A percentile compares a stretch with the other conserved stretches of the same genome.
Evolutionary conservation across 192 early-diverging fungal genomes (phyloP).

Genomic region (Umbelopsis sp.): DNA sequence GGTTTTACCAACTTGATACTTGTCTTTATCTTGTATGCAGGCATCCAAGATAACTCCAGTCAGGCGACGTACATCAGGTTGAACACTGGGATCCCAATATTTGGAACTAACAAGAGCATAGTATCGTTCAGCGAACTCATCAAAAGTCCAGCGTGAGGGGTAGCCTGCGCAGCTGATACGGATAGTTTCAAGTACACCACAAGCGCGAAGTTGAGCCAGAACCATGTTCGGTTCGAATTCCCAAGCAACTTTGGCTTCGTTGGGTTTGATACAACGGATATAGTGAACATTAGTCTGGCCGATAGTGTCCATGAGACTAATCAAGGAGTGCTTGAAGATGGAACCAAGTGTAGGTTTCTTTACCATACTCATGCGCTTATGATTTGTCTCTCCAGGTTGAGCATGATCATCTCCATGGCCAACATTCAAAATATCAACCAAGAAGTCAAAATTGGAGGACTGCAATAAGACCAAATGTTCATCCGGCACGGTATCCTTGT

Average conservation of each 20-base stretch:
- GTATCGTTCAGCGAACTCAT: conserved; percentile 91
- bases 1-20: conserved; percentile 91
- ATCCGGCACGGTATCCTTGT: conserved; percentile 96
- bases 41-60: conserved; percentile 63
- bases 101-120: conserved; percentile 60
- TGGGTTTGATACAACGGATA: conserved; percentile 99
- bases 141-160: conserved; percentile 85
- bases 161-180: conserved; percentile 98
- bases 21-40: conserved; percentile 79
- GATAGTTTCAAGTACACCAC: conserved; percentile 99
- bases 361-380: conserved; percentile 55
- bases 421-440: conserved; percentile 78
- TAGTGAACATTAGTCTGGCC: conserved; percentile 92
- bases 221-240: conserved; percentile 95
- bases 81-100: conserved; percentile 48
- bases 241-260: conserved; percentile 92
- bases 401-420: conserved; percentile 49
- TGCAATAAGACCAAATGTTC: conserved; percentile 84
- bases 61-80: conserved; percentile 59
- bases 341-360: conserved; percentile 95
- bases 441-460: conserved; percentile 75
- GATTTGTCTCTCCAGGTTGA: conserved; percentile 24
- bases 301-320: conserved; percentile 95
- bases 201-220: conserved; percentile 91
- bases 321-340: conserved; percentile 93